Percentiles rank a stretch among this genome's conserved stretches.
Evolutionary conservation across 768 basidiomycete genomes (phyloP).

Genomic region (Hericium erinaceus): DNA sequence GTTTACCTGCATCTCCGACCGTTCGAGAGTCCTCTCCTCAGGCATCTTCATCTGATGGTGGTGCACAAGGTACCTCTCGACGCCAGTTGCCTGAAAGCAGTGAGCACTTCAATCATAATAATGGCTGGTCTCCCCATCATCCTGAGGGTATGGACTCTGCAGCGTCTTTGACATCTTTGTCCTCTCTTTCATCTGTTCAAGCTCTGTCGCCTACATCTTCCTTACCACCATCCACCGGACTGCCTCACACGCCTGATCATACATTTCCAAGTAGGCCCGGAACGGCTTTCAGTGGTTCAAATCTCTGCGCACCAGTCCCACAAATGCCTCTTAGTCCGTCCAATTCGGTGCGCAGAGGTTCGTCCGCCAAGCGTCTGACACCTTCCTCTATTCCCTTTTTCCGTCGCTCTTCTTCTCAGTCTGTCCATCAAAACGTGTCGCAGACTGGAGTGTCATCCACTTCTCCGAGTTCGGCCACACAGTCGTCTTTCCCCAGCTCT

Average conservation of each 20-base stretch:
- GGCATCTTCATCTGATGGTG: conserved; percentile 50
- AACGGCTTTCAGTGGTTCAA: conserved; percentile 64
- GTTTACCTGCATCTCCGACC: conserved; percentile 53
- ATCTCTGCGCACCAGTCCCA: conserved; percentile 42
- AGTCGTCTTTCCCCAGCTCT: conserved; percentile 31
- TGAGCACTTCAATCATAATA: conserved; percentile 50
- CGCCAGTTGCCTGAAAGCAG: conserved; percentile 63
- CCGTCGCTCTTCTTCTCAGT: conserved; percentile 83
- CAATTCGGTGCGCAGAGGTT: conserved; percentile 56
- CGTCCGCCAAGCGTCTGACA: conserved; percentile 67
- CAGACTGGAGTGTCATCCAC: conserved; percentile 26
- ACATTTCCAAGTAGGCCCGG: conserved; percentile 52
- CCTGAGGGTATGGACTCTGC: conserved; percentile 72
- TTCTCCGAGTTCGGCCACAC: conserved; percentile 37
- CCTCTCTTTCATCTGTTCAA: conserved; percentile 60
- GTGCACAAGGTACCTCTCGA: conserved; percentile 60
- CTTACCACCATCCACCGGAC: conserved; percentile 20
- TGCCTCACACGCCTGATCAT: conserved; percentile 60
- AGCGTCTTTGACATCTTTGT: conserved; percentile 66
- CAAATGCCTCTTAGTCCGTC: conserved; percentile 64
- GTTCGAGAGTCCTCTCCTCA: conserved; percentile 33
- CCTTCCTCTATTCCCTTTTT: conserved; percentile 94
- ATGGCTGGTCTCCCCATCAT: conserved; percentile 56
- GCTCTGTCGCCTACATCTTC: conserved; percentile 22
- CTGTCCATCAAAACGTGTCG: conserved; percentile 42